Base-by-base conservation (phyloP, 2,329 filamentous ascomycete species). In the Colletotrichum navitas region DNA sequence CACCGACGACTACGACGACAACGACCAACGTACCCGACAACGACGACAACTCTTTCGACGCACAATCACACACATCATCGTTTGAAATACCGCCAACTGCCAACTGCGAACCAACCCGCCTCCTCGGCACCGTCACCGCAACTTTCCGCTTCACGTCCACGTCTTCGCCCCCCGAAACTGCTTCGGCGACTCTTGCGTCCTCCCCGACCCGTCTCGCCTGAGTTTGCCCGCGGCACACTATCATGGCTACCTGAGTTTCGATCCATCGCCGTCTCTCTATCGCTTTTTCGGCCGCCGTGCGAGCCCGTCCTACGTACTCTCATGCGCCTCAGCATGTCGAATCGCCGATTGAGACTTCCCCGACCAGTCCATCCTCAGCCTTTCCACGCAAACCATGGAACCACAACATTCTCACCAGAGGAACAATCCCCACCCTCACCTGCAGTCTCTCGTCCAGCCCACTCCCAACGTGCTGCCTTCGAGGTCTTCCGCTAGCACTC, bases 401-500 rank as follows among this genome's bases (percentile, higher is more conserved):
- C 61, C 71, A 59, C 66, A 65, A 49, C 55, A 66, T 32, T 63
- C 64, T 43, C 60, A 54, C 32, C 47, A 60, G 71, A 71, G 67
- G 63, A 63, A 62, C 26, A 24, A 55, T 56, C 71, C 64, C 16
- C 63, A 68, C 41, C 63, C 71, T 58, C 73, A 73, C 7, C 63
- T 74, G 26, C 66, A 73, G 32, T 54, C 73, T 41, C 32, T 74
- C n/a, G 66, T 68, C n/a, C 63, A 70, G 24, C 79, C 80, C 49
- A 77, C 78, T 36, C 79, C 81, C 60, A 76, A 81, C 7, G 81
- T 84, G 60, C 74, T 85, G 73, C 83, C 84, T 29, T 78, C 83
- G 73, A 83, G 85, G 72, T 87, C 86, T 49, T 83, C 86, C 71
- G 83, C 80, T 77, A 89, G 85, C 81, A 90, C 89, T 14, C 88